Base-by-base conservation (phyloP, 1,284 basidiomycete species). In the Irpex sp. region DNA sequence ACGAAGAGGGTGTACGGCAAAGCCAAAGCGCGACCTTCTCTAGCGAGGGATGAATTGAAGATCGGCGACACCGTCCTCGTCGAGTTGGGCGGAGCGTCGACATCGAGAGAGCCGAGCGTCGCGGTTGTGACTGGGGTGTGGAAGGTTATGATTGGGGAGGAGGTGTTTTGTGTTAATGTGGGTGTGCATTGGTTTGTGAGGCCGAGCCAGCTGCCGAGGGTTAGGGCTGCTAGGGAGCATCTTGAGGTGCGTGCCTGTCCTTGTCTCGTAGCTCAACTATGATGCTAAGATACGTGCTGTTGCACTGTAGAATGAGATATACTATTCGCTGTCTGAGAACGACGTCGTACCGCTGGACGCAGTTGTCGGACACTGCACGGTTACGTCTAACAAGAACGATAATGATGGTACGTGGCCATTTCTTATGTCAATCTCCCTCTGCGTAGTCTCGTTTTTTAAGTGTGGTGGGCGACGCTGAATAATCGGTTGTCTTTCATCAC, bases 161-260 rank as follows among this genome's bases (percentile, higher is more conserved):
- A 65, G 50, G 72, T 72, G 54, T 15, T 36, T n/a, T 53, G 49
- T n/a, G 83, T 83, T 78, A 76, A 81, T 61, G 71, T 88, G 43
- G 78, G 83, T 39, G 72, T 89, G 39, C 88, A 89, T 66, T 89
- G 88, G 88, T 90, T 90, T 66, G 72, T 88, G 63, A 75, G 84
- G 26, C 87, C 86, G 1, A 73, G 74, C 1, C 84, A 90, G 68
- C 74, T 89, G 61, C 79, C 86, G 7, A 74, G 74, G 36, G 72
- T 83, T 59, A 78, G 88, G 43, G 81, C 81, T 1, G 82, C 80
- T 64, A 79, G 85, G 51, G 79, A 82, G n/a, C 79, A 85, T 69
- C 69, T 76, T 26, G 77, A 83, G 72, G 88, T 88, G 57, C 54
- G 77, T 31, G 15, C 39, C n/a, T 15, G 9, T 15, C 6, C 17